Conservation (phyloP, 2,329 filamentous ascomycete species). For the Exophiala sp. region DNA sequence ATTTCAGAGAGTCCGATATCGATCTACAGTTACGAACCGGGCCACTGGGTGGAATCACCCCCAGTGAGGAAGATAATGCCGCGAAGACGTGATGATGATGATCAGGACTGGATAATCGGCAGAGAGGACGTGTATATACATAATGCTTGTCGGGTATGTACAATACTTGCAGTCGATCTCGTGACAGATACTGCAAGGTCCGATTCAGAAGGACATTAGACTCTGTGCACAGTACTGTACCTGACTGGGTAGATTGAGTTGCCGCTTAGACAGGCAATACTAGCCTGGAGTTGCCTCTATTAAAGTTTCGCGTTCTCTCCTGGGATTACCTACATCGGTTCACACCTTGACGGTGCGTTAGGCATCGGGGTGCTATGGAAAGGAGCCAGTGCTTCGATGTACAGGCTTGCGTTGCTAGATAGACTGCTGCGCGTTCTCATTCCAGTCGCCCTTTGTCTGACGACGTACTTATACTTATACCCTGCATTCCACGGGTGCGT, state of each 20-base stretch:
- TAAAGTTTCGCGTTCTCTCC: too few relatives aligned
- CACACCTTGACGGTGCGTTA: too few relatives aligned
- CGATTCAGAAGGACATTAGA: too few relatives aligned
- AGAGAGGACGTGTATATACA: slow-evolving; percentile 7
- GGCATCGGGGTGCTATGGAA: too few relatives aligned
- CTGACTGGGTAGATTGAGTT: too few relatives aligned
- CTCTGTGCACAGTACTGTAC: too few relatives aligned
- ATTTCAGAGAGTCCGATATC: slow-evolving; percentile 19
- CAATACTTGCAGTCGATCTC: too few relatives aligned
- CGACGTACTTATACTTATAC: slow-evolving; percentile 81
- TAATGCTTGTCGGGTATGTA: neutral
- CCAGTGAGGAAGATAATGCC: slow-evolving; percentile 6
- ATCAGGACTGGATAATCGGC: neutral
- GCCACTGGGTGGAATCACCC: neutral
- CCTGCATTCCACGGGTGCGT: slow-evolving; percentile 75
- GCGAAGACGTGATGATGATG: slow-evolving; percentile 2
- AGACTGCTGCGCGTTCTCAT: slow-evolving; percentile 50
- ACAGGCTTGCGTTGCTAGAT: slow-evolving; percentile 12
- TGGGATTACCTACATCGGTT: too few relatives aligned
- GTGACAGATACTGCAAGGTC: too few relatives aligned
- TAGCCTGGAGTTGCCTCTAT: too few relatives aligned
- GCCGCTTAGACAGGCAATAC: too few relatives aligned
- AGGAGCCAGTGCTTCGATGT: slow-evolving; percentile 17
- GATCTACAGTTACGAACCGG: slow-evolving; percentile 14
- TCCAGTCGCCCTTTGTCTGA: slow-evolving; percentile 66